Conservation (phyloP, 441 rosid species). For the Caryocar brasiliense region DNA sequence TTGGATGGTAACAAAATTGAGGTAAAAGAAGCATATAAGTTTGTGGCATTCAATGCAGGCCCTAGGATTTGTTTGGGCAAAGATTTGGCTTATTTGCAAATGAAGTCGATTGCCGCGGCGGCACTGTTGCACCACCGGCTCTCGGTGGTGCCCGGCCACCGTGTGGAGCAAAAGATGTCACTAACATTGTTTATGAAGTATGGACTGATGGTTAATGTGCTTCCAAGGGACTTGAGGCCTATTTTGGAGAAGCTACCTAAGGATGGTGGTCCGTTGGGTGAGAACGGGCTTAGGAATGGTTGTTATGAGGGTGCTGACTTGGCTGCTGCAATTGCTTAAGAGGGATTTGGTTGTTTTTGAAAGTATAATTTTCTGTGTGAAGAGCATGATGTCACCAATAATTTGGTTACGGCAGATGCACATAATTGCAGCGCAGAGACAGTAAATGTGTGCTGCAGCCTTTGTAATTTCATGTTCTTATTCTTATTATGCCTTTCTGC, state of each 20-base stretch:
- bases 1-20: slow-evolving; percentile 28
- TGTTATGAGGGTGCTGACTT: neutral
- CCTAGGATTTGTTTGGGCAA: slow-evolving; percentile 78
- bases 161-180: slow-evolving; percentile 82
- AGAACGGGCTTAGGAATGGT: neutral
- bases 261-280: neutral
- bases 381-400: no score
- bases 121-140: slow-evolving; percentile 54
- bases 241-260: slow-evolving; percentile 21
- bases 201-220: slow-evolving; percentile 52
- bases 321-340: slow-evolving; percentile 16
- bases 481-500: no score
- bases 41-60: slow-evolving; percentile 68
- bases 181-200: slow-evolving; percentile 77
- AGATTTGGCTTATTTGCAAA: slow-evolving; percentile 72
- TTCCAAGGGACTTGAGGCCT: slow-evolving; percentile 36
- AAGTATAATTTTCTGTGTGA: no score
- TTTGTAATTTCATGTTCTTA: no score
- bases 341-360: neutral
- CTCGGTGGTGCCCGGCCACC: slow-evolving; percentile 45
- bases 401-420: no score
- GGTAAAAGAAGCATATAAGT: slow-evolving; percentile 36
- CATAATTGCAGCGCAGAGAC: no score
- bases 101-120: slow-evolving; percentile 71
- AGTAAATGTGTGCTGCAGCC: no score